Evolutionary conservation across 1,284 basidiomycete species (phyloP).

Genomic region (Microbotryum scabiosae): DNA sequence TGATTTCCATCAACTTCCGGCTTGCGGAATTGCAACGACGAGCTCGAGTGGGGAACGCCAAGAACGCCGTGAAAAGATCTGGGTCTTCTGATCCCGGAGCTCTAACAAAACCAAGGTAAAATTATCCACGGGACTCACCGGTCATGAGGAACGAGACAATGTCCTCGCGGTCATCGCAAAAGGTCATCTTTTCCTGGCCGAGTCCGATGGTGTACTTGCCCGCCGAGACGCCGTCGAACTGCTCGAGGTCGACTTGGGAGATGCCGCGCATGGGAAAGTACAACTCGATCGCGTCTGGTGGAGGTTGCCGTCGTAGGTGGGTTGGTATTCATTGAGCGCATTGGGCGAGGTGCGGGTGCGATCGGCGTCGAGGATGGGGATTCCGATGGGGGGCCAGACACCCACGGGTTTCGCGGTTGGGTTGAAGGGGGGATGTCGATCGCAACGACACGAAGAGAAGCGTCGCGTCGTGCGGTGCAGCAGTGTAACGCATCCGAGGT

Average conservation of each 20-base stretch:
- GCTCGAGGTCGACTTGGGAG: constrained; percentile 89
- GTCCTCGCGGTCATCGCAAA: constrained; percentile 56
- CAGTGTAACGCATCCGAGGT: too few species aligned
- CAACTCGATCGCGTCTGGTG: constrained; percentile 51
- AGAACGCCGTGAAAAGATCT: not conserved
- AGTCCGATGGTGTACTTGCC: constrained; percentile 99
- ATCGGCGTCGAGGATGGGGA: not conserved
- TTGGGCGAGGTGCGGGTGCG: not conserved
- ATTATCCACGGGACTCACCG: constrained; percentile 50
- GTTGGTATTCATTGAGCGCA: not conserved
- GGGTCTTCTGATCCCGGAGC: too few species aligned
- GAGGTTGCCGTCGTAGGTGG: not conserved
- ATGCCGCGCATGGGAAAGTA: constrained; percentile 56
- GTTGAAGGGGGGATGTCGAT: too few species aligned
- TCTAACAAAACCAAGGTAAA: not conserved
- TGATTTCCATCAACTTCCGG: too few species aligned
- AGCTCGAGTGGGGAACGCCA: too few species aligned
- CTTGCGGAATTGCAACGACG: too few species aligned
- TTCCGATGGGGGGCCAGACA: too few species aligned
- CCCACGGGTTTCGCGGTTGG: too few species aligned
- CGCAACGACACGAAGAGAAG: too few species aligned
- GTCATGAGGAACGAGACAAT: constrained; percentile 97
- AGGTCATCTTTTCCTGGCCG: constrained; percentile 86
- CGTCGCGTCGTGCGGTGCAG: too few species aligned
- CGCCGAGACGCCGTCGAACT: constrained; percentile 87